Percentiles rank a stretch among this genome's conserved stretches.
Evolutionary conservation across 176 grass and related monocot genomes (phyloP).

Genomic region (Musa schizocarpa): DNA sequence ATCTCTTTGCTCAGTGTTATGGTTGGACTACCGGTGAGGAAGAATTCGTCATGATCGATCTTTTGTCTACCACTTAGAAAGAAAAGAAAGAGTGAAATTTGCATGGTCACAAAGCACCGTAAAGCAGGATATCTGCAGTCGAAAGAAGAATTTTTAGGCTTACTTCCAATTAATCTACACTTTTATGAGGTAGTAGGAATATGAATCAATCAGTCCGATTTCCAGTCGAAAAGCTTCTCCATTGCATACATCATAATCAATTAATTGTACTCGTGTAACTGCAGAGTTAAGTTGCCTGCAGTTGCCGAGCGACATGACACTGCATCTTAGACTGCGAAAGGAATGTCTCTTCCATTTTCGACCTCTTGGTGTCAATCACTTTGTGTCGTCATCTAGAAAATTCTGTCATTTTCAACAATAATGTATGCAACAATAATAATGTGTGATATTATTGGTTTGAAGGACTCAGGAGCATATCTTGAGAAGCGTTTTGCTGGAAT

Average conservation of each 20-base stretch:
- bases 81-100: not conserved
- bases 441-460: slow-evolving; percentile 21
- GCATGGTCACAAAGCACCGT: not conserved
- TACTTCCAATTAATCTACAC: no score
- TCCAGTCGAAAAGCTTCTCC: no score
- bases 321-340: no score
- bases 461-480: slow-evolving; percentile 63
- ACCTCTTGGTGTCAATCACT: not conserved
- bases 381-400: not conserved
- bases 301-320: no score
- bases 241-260: no score
- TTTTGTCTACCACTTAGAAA: not conserved
- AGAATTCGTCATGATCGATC: slow-evolving; percentile 11
- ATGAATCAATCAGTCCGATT: no score
- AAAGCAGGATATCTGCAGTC: not conserved
- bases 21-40: slow-evolving; percentile 88
- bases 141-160: not conserved
- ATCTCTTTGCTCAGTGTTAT: slow-evolving; percentile 84
- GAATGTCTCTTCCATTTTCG: not conserved
- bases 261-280: not conserved
- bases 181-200: no score
- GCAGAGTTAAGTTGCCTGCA: not conserved
- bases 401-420: not conserved
- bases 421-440: not conserved
- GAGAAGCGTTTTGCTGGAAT: slow-evolving; percentile 63